Conservation (phyloP, 2,329 filamentous ascomycete genomes). For the Fusarium annulatum region DNA sequence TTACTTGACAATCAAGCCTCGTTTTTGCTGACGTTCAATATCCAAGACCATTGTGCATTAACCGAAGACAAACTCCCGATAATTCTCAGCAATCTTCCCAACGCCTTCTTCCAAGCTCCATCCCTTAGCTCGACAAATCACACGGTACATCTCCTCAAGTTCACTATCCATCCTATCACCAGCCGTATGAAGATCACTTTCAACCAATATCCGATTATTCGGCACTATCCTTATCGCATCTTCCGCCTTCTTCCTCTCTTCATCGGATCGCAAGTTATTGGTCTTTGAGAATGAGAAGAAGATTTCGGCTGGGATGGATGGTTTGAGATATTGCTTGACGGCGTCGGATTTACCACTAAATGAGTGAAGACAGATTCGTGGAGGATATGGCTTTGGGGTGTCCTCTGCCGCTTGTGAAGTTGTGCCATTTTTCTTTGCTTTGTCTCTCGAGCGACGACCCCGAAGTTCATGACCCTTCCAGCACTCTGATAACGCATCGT, state of each 20-base stretch:
- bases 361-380: slow-evolving; percentile 88
- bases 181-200: slow-evolving; percentile 87
- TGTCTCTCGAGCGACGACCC: slow-evolving; percentile 58
- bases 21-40: fast-evolving
- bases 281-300: slow-evolving; percentile 88
- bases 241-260: slow-evolving; percentile 61
- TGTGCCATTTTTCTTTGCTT: slow-evolving; percentile 17
- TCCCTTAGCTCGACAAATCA: slow-evolving; percentile 77
- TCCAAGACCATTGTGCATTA: neutral
- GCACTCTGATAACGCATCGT: slow-evolving; percentile 68
- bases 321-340: slow-evolving; percentile 79
- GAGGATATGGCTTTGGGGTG: slow-evolving; percentile 68
- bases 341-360: slow-evolving; percentile 82
- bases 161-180: slow-evolving; percentile 80
- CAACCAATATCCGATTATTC: slow-evolving; percentile 79
- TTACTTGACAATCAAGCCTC: neutral
- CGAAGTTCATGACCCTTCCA: slow-evolving; percentile 74
- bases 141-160: slow-evolving; percentile 76
- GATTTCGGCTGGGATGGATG: slow-evolving; percentile 76
- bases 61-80: slow-evolving; percentile 78
- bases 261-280: slow-evolving; percentile 74
- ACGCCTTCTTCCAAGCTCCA: slow-evolving; percentile 80
- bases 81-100: slow-evolving; percentile 75
- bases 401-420: slow-evolving; percentile 46
- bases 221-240: slow-evolving; percentile 77